Percentiles rank a stretch among this genome's conserved stretches.
Conservation (phyloP, 352 stramenopile species). For the Lagenidium sp. region DNA sequence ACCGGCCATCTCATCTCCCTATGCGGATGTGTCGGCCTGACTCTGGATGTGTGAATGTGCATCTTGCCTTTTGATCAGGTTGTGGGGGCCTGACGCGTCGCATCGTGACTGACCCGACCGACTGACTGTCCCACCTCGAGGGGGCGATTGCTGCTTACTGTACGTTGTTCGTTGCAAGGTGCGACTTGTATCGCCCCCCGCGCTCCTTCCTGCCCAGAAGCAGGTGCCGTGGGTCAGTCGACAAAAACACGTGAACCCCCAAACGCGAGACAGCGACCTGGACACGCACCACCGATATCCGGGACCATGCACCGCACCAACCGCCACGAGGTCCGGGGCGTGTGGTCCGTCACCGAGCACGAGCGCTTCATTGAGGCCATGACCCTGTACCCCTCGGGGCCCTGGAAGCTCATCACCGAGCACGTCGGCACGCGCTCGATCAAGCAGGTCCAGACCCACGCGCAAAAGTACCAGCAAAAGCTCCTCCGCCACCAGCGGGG, state of each 20-base stretch:
- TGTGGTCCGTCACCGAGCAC: conserved; percentile 66
- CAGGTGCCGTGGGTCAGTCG: neutral
- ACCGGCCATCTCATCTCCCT: no score
- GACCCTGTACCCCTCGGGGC: conserved; percentile 52
- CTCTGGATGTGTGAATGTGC: neutral
- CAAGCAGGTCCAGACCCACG: conserved; percentile 75
- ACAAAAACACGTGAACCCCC: neutral
- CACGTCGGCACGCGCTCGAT: conserved; percentile 69
- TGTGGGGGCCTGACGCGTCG: neutral
- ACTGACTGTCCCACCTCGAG: no score
- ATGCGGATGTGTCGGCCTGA: neutral
- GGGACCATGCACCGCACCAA: neutral
- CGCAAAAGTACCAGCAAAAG: conserved; percentile 81
- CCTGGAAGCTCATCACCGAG: conserved; percentile 60
- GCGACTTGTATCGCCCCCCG: neutral
- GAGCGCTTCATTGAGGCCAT: conserved; percentile 71
- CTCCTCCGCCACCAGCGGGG: conserved; percentile 57
- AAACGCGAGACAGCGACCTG: no score
- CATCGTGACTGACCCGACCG: neutral
- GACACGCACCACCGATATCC: neutral
- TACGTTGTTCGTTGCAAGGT: no score
- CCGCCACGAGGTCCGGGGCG: conserved; percentile 14
- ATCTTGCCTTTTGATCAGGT: neutral
- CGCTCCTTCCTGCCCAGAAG: no score
- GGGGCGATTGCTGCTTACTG: no score